phyloP scores from a whole-genome alignment of 371 early-diverging fungal species.

The Actinomortierella wolfii region DNA sequence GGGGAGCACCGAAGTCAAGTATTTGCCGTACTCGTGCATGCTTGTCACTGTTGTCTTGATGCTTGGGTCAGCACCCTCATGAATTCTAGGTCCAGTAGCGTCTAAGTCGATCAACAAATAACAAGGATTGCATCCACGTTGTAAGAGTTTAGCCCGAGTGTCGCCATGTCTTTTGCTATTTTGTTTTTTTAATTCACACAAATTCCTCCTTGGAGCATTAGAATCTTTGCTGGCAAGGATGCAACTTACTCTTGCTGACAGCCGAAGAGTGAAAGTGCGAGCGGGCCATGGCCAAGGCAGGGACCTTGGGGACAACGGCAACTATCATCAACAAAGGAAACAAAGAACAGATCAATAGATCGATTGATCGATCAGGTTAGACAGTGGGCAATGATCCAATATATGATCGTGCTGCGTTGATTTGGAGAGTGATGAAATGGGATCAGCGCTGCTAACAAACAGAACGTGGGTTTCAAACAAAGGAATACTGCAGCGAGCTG shows the following conservation, averaged over 20 bases:
- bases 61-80: conserved; percentile 34
- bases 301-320: conserved; percentile 27
- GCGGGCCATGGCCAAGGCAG: conserved; percentile 35
- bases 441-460: not conserved
- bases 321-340: not conserved
- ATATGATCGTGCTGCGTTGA: not conserved
- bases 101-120: not conserved
- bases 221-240: too few species aligned
- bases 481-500: too few species aligned
- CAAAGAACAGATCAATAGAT: too few species aligned
- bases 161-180: not conserved
- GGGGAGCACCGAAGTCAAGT: conserved; percentile 85
- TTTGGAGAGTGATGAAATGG: not conserved
- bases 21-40: conserved; percentile 88
- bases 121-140: not conserved
- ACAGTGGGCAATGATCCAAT: not conserved
- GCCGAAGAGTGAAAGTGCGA: conserved; percentile 41
- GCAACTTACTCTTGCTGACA: conserved; percentile 29
- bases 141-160: too few species aligned
- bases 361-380: conserved; percentile 14
- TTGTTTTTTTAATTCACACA: not conserved
- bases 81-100: conserved; percentile 37
- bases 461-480: not conserved
- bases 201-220: too few species aligned
- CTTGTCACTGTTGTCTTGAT: conserved; percentile 43